Evolutionary conservation across 31 red algal species (phyloP), one percentile per base, ranked within the genome.

Genomic region (Odonthalia washingtoniensis): DNA sequence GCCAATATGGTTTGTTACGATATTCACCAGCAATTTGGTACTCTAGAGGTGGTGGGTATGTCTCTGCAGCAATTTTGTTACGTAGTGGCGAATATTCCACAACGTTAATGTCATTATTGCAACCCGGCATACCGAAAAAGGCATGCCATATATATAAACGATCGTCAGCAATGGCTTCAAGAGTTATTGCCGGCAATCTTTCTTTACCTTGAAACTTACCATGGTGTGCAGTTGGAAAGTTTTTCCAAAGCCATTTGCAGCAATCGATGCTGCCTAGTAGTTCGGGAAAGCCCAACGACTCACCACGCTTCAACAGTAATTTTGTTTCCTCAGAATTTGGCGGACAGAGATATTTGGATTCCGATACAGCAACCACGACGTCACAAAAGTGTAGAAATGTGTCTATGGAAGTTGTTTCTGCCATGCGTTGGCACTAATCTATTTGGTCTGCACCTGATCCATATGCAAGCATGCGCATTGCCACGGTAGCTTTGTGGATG

Each of bases 71-170:
- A 5, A 88, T 66, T 28, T 67, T 64, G 30, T 80, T 65, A 24
- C 32, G 44, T 1, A 78, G 52, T 4, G 42, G 3, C 27, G 72
- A 78, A 38, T 49, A 45, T 16, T 88, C 64, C 4, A 88, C 42
- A 1, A 79, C 75, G 60, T 79, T 88, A 26, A 79, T 65, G 38
- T 88, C 73, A 39, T 79, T 88, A 5, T 31, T 64, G 17, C 46
- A 35, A 5, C 75, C 72, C 17, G 74, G 85, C 1, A 79, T 64
- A 3, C 74, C 85, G 67, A 88, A 88, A 18, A 66, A 53, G 24
- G 72, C 9, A 77, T 88, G 85, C 85, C 85, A 88, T 30, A 75
- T 78, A 52, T 65, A 88, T 16, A 79, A 66, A 2, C 35, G 33
- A 70, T 52, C 21, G 31, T 86, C 70, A 27, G 68, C 68, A 1